A percentile compares a stretch with the other conserved stretches of the same genome.
Evolutionary conservation across 805 yeast species (phyloP).

Genomic region (Cyberlindnera maritima): DNA sequence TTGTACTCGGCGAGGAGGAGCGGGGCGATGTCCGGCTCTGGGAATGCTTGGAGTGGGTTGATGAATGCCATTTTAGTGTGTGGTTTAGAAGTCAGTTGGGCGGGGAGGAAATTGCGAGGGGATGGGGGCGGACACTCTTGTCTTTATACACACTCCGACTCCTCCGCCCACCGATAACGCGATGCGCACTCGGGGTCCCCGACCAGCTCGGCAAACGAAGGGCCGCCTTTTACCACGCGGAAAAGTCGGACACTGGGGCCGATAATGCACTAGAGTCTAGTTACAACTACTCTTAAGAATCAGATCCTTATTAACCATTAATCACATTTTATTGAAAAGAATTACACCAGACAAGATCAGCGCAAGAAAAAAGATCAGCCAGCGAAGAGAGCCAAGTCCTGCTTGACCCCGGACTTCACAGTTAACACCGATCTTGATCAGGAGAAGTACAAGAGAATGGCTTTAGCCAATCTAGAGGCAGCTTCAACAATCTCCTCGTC

Average conservation of each 20-base stretch:
- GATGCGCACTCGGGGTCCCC: background rate
- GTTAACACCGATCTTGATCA: too few relatives aligned
- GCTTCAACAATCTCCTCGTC: constrained; percentile 46
- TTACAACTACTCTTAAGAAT: too few relatives aligned
- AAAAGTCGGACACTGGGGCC: too few relatives aligned
- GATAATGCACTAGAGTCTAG: too few relatives aligned
- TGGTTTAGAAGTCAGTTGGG: background rate
- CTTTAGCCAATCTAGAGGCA: constrained; percentile 15
- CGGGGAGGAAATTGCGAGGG: too few relatives aligned
- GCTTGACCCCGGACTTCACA: background rate
- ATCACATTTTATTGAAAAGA: too few relatives aligned
- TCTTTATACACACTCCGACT: too few relatives aligned
- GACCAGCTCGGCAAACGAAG: background rate
- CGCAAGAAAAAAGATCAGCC: too few relatives aligned
- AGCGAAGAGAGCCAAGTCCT: background rate
- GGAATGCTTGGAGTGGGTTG: constrained; percentile 18
- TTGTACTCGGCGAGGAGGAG: constrained; percentile 26
- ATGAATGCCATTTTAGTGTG: constrained; percentile 13
- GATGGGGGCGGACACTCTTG: too few relatives aligned
- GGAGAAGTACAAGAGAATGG: constrained; percentile 16
- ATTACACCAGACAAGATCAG: too few relatives aligned
- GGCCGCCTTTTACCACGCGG: too few relatives aligned
- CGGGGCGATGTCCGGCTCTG: constrained; percentile 15
- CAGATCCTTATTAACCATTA: too few relatives aligned
- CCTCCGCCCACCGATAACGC: background rate